Evolutionary conservation across 139 green algal genomes (phyloP), one percentile per base, ranked within the genome.

Genomic region (Chlorella sorokiniana): DNA sequence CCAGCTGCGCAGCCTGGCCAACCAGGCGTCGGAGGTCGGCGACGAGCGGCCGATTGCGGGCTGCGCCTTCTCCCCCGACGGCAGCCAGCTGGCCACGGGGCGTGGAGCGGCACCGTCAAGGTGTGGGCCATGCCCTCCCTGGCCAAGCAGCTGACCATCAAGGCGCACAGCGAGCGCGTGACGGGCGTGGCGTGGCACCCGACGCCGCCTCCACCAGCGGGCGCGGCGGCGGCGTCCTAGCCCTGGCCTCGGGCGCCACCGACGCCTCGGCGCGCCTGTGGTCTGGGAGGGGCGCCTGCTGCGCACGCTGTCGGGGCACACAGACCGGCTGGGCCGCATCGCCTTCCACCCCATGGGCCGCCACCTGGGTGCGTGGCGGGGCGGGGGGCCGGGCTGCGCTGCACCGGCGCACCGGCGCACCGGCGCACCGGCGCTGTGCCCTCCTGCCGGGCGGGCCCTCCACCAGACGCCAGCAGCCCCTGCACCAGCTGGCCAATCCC

Each of bases 111-210:
- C 61, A 72, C 71, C 1, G 61, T 95, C 38, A 91, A 91, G 44
- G 65, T 98, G 29, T 99, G 95, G 95, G 71, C 61, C 2, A 81
- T 88, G 9, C 82, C 85, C 25, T 82, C 68, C 25, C 84, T 83
- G 71, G 44, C 86, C 33, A 87, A 89, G 81, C 52, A 74, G 61
- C 76, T 83, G 0, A 90, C 81, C 18, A 89, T 95, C 29, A 74
- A 88, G 25, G 91, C 90, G 31, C 91, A 96, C 76, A 63, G 89
- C 31, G 93, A 98, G 61, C 90, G 96, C 7, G 84, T 96, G 44
- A 98, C 95, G 4, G 92, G 90, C 52, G 73, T 98, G 11, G 92
- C 89, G 0, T 97, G 96, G 92, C 93, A 98, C 83, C 96, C 96
- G 31, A 83, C 83, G 56, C 18, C 56, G 6, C n/a, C 56, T 33